phyloP scores from a whole-genome alignment of 2,329 filamentous ascomycete species.

The Scedosporium dehoogii region DNA sequence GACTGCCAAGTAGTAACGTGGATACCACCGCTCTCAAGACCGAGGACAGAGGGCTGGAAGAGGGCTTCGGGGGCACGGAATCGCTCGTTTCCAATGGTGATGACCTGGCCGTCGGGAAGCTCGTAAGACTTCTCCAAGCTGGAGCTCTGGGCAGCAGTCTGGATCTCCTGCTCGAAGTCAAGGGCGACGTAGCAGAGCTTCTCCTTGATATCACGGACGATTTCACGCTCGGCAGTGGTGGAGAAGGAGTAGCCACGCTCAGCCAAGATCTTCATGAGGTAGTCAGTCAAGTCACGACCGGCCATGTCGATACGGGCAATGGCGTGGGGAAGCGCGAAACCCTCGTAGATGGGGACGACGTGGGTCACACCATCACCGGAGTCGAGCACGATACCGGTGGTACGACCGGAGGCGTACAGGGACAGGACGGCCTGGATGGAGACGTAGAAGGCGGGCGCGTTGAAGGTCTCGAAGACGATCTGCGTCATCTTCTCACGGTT shows the following conservation, averaged over 20 bases:
- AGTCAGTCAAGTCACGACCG: slow-evolving; percentile 98
- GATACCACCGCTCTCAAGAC: slow-evolving; percentile 97
- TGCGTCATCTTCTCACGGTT: slow-evolving; percentile 99
- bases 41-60: slow-evolving; percentile 96
- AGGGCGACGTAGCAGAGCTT: slow-evolving; percentile 99
- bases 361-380: slow-evolving; percentile 99
- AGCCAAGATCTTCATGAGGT: slow-evolving; percentile 99
- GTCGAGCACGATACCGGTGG: slow-evolving; percentile 99
- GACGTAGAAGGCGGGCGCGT: slow-evolving; percentile 99
- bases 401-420: slow-evolving; percentile 99
- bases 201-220: slow-evolving; percentile 99
- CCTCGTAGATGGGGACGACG: slow-evolving; percentile 99
- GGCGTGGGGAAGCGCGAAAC: slow-evolving; percentile 99
- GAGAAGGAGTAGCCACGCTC: slow-evolving; percentile 99
- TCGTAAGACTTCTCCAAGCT: slow-evolving; percentile 99
- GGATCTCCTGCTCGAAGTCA: slow-evolving; percentile 99
- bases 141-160: slow-evolving; percentile 98
- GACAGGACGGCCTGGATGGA: slow-evolving; percentile 99
- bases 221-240: slow-evolving; percentile 99
- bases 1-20: slow-evolving; percentile 99
- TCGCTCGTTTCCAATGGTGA: slow-evolving; percentile 99
- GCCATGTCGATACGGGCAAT: slow-evolving; percentile 99
- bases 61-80: slow-evolving; percentile 99
- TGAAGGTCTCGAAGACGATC: slow-evolving; percentile 99
- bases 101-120: slow-evolving; percentile 98